Base-by-base conservation (phyloP, 2,329 filamentous ascomycete genomes). In the Aspergillus sp. region DNA sequence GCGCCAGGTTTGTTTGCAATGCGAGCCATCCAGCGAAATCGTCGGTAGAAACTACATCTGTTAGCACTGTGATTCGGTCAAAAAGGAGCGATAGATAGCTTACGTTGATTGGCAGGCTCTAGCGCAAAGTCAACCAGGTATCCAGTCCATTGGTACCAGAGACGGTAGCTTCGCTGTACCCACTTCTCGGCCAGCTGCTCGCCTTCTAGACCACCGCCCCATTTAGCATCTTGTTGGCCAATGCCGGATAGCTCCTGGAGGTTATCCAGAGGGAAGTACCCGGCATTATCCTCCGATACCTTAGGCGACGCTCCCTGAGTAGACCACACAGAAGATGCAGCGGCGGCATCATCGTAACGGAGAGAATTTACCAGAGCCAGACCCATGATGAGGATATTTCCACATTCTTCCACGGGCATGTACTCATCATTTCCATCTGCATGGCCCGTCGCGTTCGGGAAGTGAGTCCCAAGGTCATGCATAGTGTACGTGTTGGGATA, bases 321-420 rank as follows among this genome's bases (percentile, higher is more conserved):
- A 9, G 80, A 78, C 74, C 77, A 82, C 7, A 78, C 69, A 29
- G 83, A 85, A 4, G 78, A 69, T 2, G 78, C 72, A 12, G 70
- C 73, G 4, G 75, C 73, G 41, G 76, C 70, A 2, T 77, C 74
- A 46, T 76, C 72, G 52, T 88, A 86, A 41, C 73, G 79, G 45
- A 91, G 70, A 1, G 85, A 84, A 57, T 91, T 90, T 19, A 86
- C 81, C 34, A 91, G 69, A 4, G 87, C 84, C 43, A 93, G 71
- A 0, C 83, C 85, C 84, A 90, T 87, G 61, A 89, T 87, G 45
- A 94, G 75, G 76, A 94, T 91, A 54, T 82, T 80, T 4, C 79
- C 79, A 50, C 78, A 80, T 51, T 81, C 78, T 59, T 81, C 78
- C 7, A 81, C 63, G 0, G 78, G 79, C 72, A 80, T 79, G 5